Percentiles rank a stretch among this genome's conserved stretches.
phyloP scores from a whole-genome alignment of 208 protist genomes.

The Entamoeba histolytica region DNA sequence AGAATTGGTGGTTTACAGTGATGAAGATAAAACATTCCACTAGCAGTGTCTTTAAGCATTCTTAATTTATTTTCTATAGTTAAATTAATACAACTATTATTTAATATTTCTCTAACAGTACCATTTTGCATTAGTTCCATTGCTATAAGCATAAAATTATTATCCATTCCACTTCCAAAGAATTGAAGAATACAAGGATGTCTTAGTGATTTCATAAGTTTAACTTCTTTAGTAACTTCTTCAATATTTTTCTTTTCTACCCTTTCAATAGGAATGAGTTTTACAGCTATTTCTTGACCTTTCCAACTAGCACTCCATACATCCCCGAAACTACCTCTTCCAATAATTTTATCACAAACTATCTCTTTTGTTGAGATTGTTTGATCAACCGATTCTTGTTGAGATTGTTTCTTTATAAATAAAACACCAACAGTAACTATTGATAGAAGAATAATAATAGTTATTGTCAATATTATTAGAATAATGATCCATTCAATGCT shows the following conservation, averaged over 20 bases:
- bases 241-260: constrained; percentile 3
- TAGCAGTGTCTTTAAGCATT: not conserved
- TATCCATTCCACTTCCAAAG: constrained; percentile 34
- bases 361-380: not conserved
- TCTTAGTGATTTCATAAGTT: constrained; percentile 16
- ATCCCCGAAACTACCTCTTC: constrained; percentile 10
- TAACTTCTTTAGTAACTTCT: constrained; percentile 28
- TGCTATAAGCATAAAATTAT: constrained; percentile 29
- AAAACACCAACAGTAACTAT: no score
- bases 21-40: constrained; percentile 4
- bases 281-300: constrained; percentile 24
- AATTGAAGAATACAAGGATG: constrained; percentile 40
- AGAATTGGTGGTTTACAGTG: not conserved
- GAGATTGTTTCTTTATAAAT: no score
- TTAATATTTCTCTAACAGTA: not conserved
- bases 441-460: no score
- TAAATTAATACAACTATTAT: not conserved
- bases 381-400: not conserved
- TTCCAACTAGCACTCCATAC: constrained; percentile 3
- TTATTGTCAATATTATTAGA: no score
- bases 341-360: not conserved
- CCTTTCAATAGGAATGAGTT: constrained; percentile 2
- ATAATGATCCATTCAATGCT: no score
- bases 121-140: constrained; percentile 33
- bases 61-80: not conserved